Evolutionary conservation across 176 grass and related monocot species (phyloP).

Genomic region (Avena insularis): DNA sequence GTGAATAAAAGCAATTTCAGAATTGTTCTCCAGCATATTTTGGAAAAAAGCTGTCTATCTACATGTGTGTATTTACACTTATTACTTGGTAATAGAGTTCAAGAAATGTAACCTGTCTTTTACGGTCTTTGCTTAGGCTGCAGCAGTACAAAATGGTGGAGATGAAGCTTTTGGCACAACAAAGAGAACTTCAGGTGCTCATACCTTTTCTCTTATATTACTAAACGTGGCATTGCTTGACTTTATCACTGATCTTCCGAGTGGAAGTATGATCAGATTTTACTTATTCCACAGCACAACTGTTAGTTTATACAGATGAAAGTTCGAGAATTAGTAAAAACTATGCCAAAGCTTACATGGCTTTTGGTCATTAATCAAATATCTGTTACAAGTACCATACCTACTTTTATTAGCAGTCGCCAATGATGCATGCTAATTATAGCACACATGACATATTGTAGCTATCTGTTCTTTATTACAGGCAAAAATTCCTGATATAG

Average conservation of each 20-base stretch:
- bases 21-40: background rate
- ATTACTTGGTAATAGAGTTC: background rate
- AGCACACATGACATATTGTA: slow-evolving; percentile 18
- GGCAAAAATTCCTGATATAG: slow-evolving; percentile 98
- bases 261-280: slow-evolving; percentile 12
- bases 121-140: slow-evolving; percentile 48
- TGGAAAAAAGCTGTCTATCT: background rate
- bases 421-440: slow-evolving; percentile 10
- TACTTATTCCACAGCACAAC: background rate
- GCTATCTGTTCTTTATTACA: slow-evolving; percentile 48
- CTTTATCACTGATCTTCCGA: background rate
- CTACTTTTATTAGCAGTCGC: slow-evolving; percentile 16
- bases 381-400: background rate
- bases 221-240: background rate
- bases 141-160: slow-evolving; percentile 98
- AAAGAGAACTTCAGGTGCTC: slow-evolving; percentile 94
- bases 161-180: slow-evolving; percentile 99
- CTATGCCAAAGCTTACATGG: background rate
- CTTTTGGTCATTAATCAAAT: background rate
- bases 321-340: background rate
- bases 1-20: background rate
- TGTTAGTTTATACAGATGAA: slow-evolving; percentile 24
- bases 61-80: slow-evolving; percentile 7
- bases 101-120: slow-evolving; percentile 28
- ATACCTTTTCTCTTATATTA: slow-evolving; percentile 5